phyloP scores from a whole-genome alignment of 495 filamentous ascomycete genomes.

The Filosporella fistucella region DNA sequence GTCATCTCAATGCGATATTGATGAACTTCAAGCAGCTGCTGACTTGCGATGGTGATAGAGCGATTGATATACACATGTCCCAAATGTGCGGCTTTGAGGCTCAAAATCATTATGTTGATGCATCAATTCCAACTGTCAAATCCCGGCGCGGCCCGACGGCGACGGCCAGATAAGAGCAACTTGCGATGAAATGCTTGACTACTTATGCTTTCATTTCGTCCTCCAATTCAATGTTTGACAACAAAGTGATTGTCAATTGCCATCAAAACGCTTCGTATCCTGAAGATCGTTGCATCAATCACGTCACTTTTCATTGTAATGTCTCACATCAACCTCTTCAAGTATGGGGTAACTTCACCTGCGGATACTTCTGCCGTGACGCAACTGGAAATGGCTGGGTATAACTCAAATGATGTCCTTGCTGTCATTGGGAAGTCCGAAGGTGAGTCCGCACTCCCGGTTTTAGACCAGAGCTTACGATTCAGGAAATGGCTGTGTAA shows the following conservation, averaged over 20 bases:
- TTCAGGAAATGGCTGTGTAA: conserved; percentile 24
- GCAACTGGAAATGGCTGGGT: conserved; percentile 18
- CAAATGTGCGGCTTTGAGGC: no score
- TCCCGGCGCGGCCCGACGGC: background rate
- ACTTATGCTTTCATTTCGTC: no score
- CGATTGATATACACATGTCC: no score
- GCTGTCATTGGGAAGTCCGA: conserved; percentile 24
- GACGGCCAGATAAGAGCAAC: background rate
- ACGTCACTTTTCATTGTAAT: conserved; percentile 12
- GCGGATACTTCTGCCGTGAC: conserved; percentile 19
- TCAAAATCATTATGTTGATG: no score
- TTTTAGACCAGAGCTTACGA: background rate
- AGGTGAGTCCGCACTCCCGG: conserved; percentile 2
- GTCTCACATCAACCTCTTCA: conserved; percentile 21
- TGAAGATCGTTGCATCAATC: no score
- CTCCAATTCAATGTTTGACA: no score
- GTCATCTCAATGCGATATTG: no score
- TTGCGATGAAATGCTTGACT: background rate
- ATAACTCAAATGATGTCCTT: conserved; percentile 13
- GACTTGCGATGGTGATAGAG: no score
- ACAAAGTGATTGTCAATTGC: no score
- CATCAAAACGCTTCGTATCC: no score
- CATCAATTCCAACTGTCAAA: no score
- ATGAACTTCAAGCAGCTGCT: background rate
- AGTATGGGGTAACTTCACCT: conserved; percentile 24